Base-by-base conservation (phyloP, 2,329 filamentous ascomycete species). In the Atkinsonella texensis region DNA sequence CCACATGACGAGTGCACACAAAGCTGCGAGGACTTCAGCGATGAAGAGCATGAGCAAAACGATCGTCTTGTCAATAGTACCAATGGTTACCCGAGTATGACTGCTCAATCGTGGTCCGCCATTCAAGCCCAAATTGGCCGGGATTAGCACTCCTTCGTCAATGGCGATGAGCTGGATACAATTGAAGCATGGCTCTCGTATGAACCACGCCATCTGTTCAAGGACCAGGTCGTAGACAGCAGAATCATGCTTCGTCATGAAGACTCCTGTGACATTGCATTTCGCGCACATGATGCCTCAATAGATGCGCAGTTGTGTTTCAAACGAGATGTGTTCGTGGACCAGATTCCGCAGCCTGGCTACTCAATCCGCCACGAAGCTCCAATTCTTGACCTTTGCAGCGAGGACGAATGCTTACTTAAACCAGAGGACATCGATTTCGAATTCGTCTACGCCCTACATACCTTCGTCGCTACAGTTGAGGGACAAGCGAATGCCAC, bases 401-500 rank as follows among this genome's bases (percentile, higher is more conserved):
- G 83, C 84, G 82, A 77, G 68, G 78, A 78, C 71, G 80, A 87
- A 74, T 85, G 84, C 89, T 95, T 89, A 95, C 86, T 81, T 77
- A 77, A 84, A 70, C 69, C 75, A 97, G 93, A 98, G 80, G 93
- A 98, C 64, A 98, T 98, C 70, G 93, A 98, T 76, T 97, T 98
- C 74, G 91, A 97, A 68, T 97, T 97, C 71, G 93, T 98, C 55
- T 98, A 98, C 72, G 93, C 93, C 31, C 76, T 98, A 53, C 93
- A 97, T 67, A 98, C 91, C 2, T 98, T 98, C 63, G 87, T 96
- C 57, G 93, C 93, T 31, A 97, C 93, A 0, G 93, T 98, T 47
- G 93, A 98, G 70, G 93, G 93, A 31, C 93, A 98, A 70, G 93
- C 93, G 56, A 98, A 97, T 73, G 93, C 93, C 53, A 94, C 89